Base-by-base conservation (phyloP, 2,329 filamentous ascomycete genomes). In the Trichophyton mentagrophytes region DNA sequence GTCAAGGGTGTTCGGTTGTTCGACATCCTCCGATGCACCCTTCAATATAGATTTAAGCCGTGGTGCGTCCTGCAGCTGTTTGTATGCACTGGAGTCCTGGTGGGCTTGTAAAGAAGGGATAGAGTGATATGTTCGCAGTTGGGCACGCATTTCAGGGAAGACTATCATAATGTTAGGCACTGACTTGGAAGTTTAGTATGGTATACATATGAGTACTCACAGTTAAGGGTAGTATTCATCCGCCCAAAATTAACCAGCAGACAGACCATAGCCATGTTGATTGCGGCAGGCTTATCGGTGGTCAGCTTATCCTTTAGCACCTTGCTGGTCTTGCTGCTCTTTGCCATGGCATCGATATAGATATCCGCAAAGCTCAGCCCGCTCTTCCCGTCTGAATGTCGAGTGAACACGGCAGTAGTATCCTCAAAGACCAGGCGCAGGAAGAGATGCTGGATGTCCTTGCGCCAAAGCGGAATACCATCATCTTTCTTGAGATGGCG, bases 261-360 rank as follows among this genome's bases (percentile, higher is more conserved):
- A 74, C 93, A 99, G 62, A 99, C 92, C 93, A 99, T 99, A 59
- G 93, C 93, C 93, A 99, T 99, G 70, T 90, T 92, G 73, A 96
- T 90, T 40, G 92, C 93, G 22, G 91, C 91, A 65, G 90, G 86
- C 69, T 89, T 86, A 72, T 99, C 93, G 66, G 87, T 93, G 69
- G 96, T 81, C 65, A 99, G 81, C 78, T 99, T 97, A 75, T 99
- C 93, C 73, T 95, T 90, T 65, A 99, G 80, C 57, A 99, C 93
- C 77, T 97, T 97, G 80, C 93, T 97, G 30, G 92, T 97, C 79
- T 99, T 99, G 80, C 90, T 96, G 77, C 93, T 99, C 73, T 90
- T 85, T 2, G 93, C 90, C 92, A 99, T 97, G 63, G 93, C 92
- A 74, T 97, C 93, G 69, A 99, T 92, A 76, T 99, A 99, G 63